Evolutionary conservation across 2,329 filamentous ascomycete genomes (phyloP).

Genomic region (Phaeosphaeriaceae sp.): DNA sequence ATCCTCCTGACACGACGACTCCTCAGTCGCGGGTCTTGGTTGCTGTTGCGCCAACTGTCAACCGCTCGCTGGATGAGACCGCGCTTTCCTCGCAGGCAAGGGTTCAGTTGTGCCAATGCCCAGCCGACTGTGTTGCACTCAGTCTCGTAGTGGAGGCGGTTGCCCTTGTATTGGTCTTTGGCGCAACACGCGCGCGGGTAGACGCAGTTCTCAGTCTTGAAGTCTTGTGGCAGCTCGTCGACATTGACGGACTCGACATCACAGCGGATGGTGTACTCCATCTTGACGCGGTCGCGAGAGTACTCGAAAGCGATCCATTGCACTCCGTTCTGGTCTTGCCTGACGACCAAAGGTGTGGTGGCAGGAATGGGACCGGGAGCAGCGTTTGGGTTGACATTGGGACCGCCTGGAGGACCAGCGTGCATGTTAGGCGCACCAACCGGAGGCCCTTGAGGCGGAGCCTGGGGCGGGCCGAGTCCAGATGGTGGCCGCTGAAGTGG

Average conservation of each 20-base stretch:
- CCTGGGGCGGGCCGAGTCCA: conserved; percentile 51
- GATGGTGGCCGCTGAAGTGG: conserved; percentile 65
- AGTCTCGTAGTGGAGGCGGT: conserved; percentile 93
- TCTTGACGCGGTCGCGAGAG: conserved; percentile 94
- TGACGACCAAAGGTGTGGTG: conserved; percentile 90
- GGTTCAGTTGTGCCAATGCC: conserved; percentile 93
- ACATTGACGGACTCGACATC: conserved; percentile 97
- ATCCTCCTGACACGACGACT: conserved; percentile 91
- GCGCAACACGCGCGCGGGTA: conserved; percentile 93
- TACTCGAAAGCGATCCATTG: conserved; percentile 99
- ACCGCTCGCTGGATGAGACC: conserved; percentile 96
- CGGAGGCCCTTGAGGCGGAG: conserved; percentile 49
- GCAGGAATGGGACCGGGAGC: conserved; percentile 96
- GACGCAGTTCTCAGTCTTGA: conserved; percentile 98
- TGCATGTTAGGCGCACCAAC: conserved; percentile 52
- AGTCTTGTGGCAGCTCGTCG: conserved; percentile 81
- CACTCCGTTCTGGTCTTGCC: conserved; percentile 94
- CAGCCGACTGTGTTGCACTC: conserved; percentile 99
- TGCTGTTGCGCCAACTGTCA: conserved; percentile 99
- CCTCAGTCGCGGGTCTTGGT: conserved; percentile 89
- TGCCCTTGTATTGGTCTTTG: conserved; percentile 96
- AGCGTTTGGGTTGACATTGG: conserved; percentile 81
- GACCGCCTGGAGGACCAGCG: conserved; percentile 43
- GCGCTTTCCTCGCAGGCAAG: conserved; percentile 87
- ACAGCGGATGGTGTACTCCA: conserved; percentile 98